These are phyloP conservation scores for Syzygium aqueum DNA, from an alignment of 345 rosid species.

Conservation along the genomic window DNA sequence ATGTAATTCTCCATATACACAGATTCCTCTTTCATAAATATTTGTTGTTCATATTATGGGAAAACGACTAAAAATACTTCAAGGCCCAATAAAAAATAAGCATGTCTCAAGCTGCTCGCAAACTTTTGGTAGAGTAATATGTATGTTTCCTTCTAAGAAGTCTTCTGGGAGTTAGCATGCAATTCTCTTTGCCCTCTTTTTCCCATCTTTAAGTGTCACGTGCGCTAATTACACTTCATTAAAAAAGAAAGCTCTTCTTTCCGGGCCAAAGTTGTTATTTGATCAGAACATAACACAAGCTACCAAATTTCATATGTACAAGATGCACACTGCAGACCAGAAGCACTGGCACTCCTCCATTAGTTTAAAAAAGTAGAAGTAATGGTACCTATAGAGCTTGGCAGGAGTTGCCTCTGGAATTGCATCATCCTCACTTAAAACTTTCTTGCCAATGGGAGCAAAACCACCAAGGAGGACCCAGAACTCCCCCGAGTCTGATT, in stretches of 20 bases:
- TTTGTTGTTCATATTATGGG: neutral
- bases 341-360: neutral
- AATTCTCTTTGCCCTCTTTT: neutral
- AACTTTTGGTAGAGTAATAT: neutral
- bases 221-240: neutral
- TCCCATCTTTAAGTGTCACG: neutral
- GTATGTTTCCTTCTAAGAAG: neutral
- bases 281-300: neutral
- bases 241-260: neutral
- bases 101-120: neutral
- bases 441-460: constrained; percentile 83
- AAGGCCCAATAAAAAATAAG: neutral
- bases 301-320: neutral
- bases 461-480: constrained; percentile 96
- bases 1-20: neutral
- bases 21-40: neutral
- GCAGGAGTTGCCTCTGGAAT: constrained; percentile 60
- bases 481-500: constrained; percentile 89
- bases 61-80: neutral
- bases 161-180: neutral
- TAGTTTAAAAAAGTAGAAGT: neutral
- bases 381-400: constrained; percentile 55
- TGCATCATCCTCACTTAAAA: constrained; percentile 63
- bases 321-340: neutral
- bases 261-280: neutral